Conservation (phyloP, 2,329 filamentous ascomycete species). For the Exophiala mesophila region DNA sequence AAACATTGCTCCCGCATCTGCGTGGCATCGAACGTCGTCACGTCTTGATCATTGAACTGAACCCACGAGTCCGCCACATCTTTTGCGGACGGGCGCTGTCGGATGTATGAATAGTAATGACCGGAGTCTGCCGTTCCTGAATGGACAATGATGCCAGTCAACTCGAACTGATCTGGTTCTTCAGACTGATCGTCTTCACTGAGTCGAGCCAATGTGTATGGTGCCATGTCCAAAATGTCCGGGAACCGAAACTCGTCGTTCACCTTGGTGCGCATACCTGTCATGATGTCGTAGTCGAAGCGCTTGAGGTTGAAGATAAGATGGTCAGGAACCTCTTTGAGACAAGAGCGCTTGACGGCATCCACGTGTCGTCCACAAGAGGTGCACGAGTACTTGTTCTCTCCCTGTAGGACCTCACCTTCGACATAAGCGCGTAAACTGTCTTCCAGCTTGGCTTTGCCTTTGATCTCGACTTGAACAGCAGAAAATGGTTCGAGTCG, state of each 20-base stretch:
- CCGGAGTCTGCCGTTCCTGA: slow-evolving; percentile 88
- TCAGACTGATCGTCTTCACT: slow-evolving; percentile 55
- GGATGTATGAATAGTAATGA: slow-evolving; percentile 95
- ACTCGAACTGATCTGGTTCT: slow-evolving; percentile 74
- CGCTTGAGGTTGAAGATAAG: slow-evolving; percentile 85
- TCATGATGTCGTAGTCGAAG: slow-evolving; percentile 52
- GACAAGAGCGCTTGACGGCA: slow-evolving; percentile 84
- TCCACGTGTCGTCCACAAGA: slow-evolving; percentile 84
- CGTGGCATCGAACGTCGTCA: slow-evolving; percentile 67
- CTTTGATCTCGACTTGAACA: slow-evolving; percentile 94
- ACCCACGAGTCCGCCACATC: slow-evolving; percentile 61
- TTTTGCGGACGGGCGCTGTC: slow-evolving; percentile 61
- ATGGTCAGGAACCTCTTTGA: slow-evolving; percentile 90
- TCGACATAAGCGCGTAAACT: slow-evolving; percentile 94
- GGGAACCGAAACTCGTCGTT: slow-evolving; percentile 95
- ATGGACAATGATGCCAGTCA: slow-evolving; percentile 93
- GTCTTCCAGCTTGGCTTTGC: slow-evolving; percentile 75
- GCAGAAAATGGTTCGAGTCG: slow-evolving; percentile 85
- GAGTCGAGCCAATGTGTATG: slow-evolving; percentile 82
- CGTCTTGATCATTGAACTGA: slow-evolving; percentile 89
- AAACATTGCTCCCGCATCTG: slow-evolving; percentile 74
- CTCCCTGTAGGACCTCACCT: slow-evolving; percentile 93
- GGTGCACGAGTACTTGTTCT: slow-evolving; percentile 97
- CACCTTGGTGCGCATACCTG: slow-evolving; percentile 81
- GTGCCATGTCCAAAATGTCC: slow-evolving; percentile 73